Evolutionary conservation across 2,329 filamentous ascomycete species (phyloP).

Genomic region (Hirsutella rhossiliensis): DNA sequence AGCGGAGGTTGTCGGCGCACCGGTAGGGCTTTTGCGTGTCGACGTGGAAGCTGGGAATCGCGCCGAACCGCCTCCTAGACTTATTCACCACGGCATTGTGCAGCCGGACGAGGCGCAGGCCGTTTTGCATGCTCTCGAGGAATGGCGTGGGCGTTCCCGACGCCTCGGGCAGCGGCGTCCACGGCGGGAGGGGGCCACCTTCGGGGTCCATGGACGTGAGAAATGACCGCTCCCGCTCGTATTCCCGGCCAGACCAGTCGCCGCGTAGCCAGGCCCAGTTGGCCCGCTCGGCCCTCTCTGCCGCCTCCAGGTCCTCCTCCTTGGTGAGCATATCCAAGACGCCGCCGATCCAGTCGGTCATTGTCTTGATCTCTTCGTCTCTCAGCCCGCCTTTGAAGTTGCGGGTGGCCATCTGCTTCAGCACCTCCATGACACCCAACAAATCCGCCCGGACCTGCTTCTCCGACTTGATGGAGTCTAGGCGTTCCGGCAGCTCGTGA

Average conservation of each 20-base stretch:
- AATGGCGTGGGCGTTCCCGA: slow-evolving; percentile 57
- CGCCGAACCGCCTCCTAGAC: slow-evolving; percentile 76
- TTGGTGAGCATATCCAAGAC: slow-evolving; percentile 65
- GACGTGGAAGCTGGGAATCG: slow-evolving; percentile 81
- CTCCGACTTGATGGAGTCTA: slow-evolving; percentile 81
- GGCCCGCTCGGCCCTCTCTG: slow-evolving; percentile 57
- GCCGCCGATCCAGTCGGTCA: slow-evolving; percentile 67
- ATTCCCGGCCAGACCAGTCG: slow-evolving; percentile 64
- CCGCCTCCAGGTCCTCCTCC: slow-evolving; percentile 66
- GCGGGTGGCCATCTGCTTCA: slow-evolving; percentile 83
- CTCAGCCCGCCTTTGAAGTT: slow-evolving; percentile 77
- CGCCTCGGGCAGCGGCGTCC: slow-evolving; percentile 36
- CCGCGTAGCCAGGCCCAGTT: slow-evolving; percentile 71
- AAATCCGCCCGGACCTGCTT: slow-evolving; percentile 75
- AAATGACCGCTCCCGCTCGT: slow-evolving; percentile 72
- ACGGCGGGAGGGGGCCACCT: slow-evolving; percentile 51
- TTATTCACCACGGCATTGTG: slow-evolving; percentile 84
- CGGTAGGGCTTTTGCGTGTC: slow-evolving; percentile 93
- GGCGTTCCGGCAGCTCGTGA: slow-evolving; percentile 73
- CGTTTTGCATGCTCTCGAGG: slow-evolving; percentile 61
- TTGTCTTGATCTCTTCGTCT: slow-evolving; percentile 62
- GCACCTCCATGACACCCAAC: slow-evolving; percentile 73
- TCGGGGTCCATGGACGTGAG: slow-evolving; percentile 60
- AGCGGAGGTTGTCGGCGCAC: slow-evolving; percentile 83
- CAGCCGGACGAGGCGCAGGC: slow-evolving; percentile 68